Evolutionary conservation across 2,329 filamentous ascomycete species (phyloP), one percentile per base, ranked within the genome.

Genomic region (Atkinsonella texensis): DNA sequence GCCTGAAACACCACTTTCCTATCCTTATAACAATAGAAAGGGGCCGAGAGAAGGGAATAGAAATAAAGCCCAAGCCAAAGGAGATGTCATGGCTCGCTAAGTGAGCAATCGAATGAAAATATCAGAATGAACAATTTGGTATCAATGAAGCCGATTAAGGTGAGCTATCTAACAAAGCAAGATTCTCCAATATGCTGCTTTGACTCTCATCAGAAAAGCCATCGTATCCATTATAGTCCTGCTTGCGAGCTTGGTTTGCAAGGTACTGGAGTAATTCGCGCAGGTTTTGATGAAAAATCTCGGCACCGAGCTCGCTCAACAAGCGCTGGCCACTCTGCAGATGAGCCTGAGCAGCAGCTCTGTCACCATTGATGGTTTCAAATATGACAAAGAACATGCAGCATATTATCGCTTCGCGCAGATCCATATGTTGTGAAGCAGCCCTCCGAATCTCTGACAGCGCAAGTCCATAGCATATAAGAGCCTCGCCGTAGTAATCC

Each of bases 311-410:
- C 49, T 68, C 66, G 40, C 65, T 61, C 17, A 69, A 57, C 54
- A 72, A 65, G 52, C 58, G 60, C 51, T 68, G 63, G 1, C 69
- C 69, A 50, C 64, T 65, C 46, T 58, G 61, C 46, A 70, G 59
- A 54, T 71, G 69, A 8, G 61, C 56, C 13, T 68, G 58, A 0
- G 68, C 68, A 1, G 62, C 63, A 18, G 58, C 57, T 10, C 57
- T 56, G 52, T 70, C 68, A 20, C 64, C 65, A 53, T 71, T 67
- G 40, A 69, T 51, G 2, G 62, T 60, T 50, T 70, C 67, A 49
- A 70, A 69, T 49, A 67, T 61, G 50, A 65, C 61, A 55, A 70
- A 69, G 42, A 70, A 62, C 46, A 70, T 59, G 50, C 63, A 68
- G 51, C 65, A 65, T 3, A 69, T 48, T 10, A 68, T 61, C 1